A percentile compares a stretch with the other conserved stretches of the same genome.
Evolutionary conservation across 2,329 filamentous ascomycete genomes (phyloP).

Genomic region (Trichoderma asperellum): DNA sequence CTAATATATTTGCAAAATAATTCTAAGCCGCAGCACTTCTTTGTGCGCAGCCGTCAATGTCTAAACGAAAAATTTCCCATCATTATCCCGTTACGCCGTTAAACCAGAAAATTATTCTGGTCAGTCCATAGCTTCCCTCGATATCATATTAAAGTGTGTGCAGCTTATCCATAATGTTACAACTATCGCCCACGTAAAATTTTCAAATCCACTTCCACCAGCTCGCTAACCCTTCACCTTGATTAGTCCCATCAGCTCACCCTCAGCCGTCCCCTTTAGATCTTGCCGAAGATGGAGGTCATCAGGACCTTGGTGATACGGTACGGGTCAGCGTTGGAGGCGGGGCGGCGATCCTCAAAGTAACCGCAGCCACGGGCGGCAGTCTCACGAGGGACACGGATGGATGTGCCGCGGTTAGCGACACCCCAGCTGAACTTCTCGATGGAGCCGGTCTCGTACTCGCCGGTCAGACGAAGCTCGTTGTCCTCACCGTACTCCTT

Average conservation of each 20-base stretch:
- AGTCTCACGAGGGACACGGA: slow-evolving; percentile 85
- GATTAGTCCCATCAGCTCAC: not conserved
- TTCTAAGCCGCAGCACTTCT: not conserved
- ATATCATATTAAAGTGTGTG: slow-evolving; percentile 19
- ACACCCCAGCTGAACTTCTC: slow-evolving; percentile 94
- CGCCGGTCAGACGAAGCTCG: slow-evolving; percentile 88
- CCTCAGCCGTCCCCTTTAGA: slow-evolving; percentile 31
- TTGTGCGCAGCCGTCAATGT: slow-evolving; percentile 1
- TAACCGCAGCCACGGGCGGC: slow-evolving; percentile 91
- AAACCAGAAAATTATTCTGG: slow-evolving; percentile 6
- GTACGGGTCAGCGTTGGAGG: slow-evolving; percentile 87
- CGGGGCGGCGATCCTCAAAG: slow-evolving; percentile 84
- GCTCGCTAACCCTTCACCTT: not conserved
- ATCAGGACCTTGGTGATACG: slow-evolving; percentile 80
- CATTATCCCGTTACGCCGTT: slow-evolving; percentile 8
- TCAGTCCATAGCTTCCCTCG: not conserved
- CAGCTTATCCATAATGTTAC: slow-evolving; percentile 12
- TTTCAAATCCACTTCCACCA: not conserved
- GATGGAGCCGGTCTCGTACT: slow-evolving; percentile 91
- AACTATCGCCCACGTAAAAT: not conserved
- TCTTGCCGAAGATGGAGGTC: slow-evolving; percentile 61
- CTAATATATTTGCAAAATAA: not conserved
- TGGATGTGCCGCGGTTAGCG: slow-evolving; percentile 92
- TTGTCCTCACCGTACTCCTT: slow-evolving; percentile 96
- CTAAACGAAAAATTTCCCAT: not conserved